Conservation (phyloP, 2,329 filamentous ascomycete genomes). For the Colletotrichum tabaci region DNA sequence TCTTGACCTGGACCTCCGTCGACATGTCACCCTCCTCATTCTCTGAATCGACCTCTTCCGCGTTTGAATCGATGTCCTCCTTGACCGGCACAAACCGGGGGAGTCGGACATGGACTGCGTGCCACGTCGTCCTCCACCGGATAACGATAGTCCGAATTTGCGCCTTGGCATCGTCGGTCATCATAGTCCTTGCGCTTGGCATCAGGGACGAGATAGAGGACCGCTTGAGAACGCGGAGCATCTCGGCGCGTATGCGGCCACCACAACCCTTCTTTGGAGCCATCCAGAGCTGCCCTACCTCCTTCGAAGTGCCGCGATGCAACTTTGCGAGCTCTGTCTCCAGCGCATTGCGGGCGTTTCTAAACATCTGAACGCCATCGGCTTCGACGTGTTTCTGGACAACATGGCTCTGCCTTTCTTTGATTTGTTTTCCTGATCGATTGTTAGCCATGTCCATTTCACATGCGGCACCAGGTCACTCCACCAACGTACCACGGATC, state of each 20-base stretch:
- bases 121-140: background rate
- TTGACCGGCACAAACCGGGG: background rate
- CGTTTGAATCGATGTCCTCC: background rate
- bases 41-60: background rate
- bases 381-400: background rate
- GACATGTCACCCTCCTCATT: no score
- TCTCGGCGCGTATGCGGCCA: background rate
- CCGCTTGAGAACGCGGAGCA: background rate
- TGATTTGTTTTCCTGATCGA: conserved; percentile 19
- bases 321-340: background rate
- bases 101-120: background rate
- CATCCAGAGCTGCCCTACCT: background rate
- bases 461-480: no score
- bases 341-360: background rate
- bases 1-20: background rate
- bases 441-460: background rate
- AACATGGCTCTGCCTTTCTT: conserved; percentile 1
- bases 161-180: no score
- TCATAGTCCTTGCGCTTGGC: no score
- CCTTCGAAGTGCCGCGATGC: no score
- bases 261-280: background rate
- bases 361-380: conserved; percentile 7
- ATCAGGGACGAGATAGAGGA: background rate
- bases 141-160: no score
- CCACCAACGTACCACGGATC: background rate